phyloP scores from a whole-genome alignment of 768 basidiomycete genomes.

The Boletellus emodensis region DNA sequence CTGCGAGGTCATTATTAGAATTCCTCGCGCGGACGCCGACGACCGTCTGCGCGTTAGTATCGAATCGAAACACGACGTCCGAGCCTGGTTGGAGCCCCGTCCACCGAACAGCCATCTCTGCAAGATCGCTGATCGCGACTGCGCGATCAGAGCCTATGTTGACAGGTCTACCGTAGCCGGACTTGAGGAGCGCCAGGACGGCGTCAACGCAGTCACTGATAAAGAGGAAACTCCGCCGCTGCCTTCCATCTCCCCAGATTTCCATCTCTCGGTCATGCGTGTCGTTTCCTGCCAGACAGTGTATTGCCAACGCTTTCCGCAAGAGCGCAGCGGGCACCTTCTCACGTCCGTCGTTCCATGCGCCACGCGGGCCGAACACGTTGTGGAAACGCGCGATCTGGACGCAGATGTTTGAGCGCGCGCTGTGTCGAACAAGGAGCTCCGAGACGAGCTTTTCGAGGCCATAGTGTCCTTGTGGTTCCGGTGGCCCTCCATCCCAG shows the following conservation, averaged over 20 bases:
- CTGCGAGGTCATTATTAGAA: conserved; percentile 44
- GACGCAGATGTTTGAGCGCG: conserved; percentile 30
- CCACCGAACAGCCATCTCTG: conserved; percentile 35
- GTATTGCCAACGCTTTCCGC: conserved; percentile 45
- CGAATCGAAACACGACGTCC: conserved; percentile 27
- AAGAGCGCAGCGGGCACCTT: conserved; percentile 56
- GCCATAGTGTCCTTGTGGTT: conserved; percentile 55
- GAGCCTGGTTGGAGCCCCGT: conserved; percentile 27
- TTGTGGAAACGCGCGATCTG: conserved; percentile 57
- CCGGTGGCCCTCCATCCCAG: conserved; percentile 36
- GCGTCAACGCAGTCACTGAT: conserved; percentile 54
- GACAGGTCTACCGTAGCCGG: conserved; percentile 33
- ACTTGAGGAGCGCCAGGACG: conserved; percentile 40
- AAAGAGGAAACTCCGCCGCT: conserved; percentile 53
- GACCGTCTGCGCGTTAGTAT: conserved; percentile 30
- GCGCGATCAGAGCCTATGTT: conserved; percentile 52
- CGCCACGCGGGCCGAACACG: conserved; percentile 51
- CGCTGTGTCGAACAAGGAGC: conserved; percentile 36
- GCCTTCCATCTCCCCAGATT: conserved; percentile 55
- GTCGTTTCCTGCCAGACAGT: not conserved
- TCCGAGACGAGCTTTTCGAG: conserved; percentile 55
- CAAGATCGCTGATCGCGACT: conserved; percentile 41
- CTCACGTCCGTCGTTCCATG: conserved; percentile 53
- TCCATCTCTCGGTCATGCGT: conserved; percentile 33
- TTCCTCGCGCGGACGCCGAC: conserved; percentile 52